Evolutionary conservation across 163 green algal species (phyloP), one percentile per base, ranked within the genome.

Genomic region (Trebouxia gelatinosa): DNA sequence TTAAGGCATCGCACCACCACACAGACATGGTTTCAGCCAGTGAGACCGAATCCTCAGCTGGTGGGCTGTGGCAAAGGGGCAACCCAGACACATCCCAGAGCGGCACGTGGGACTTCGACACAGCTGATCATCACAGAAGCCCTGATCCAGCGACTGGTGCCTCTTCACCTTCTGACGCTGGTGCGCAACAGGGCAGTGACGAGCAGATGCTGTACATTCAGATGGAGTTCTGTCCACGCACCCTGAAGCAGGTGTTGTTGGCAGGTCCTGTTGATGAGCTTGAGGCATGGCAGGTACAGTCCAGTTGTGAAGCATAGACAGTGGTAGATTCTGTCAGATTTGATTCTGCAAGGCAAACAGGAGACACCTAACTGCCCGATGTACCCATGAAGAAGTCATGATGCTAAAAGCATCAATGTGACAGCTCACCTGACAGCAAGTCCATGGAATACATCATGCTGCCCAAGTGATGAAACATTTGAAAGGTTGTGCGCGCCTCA

Each of bases 171-270:
- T 58, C 48, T 58, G 16, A 58, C 16, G 48, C 19, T 38, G 11
- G 1, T n/a, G n/a, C n/a, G n/a, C n/a, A n/a, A 32, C 61, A 70
- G 32, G 38, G 17, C 31, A 64, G 32, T 28, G 1, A 37, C 19
- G 70, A 77, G 31, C 88, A 94, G 84, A 81, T 89, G 71, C 86
- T 97, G 66, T 95, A 93, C 85, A 96, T 97, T 75, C 89, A 94
- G 85, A 97, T 97, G 93, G 93, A 97, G 82, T 94, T 92, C 84
- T 96, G 92, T 75, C 90, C 89, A 2, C 78, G 88, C 28, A 98
- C 93, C 17, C 87, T 98, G 79, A 80, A 85, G 29, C 78, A 89
- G 61, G 84, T 88, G 70, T 72, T 91, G 43, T 68, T 85, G 28
- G 70, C 77, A 19, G 71, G 84, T 1, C 66, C 66, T 11, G 43